Base-by-base conservation (phyloP, 345 rosid genomes). In the Chamaenerion angustifolium region DNA sequence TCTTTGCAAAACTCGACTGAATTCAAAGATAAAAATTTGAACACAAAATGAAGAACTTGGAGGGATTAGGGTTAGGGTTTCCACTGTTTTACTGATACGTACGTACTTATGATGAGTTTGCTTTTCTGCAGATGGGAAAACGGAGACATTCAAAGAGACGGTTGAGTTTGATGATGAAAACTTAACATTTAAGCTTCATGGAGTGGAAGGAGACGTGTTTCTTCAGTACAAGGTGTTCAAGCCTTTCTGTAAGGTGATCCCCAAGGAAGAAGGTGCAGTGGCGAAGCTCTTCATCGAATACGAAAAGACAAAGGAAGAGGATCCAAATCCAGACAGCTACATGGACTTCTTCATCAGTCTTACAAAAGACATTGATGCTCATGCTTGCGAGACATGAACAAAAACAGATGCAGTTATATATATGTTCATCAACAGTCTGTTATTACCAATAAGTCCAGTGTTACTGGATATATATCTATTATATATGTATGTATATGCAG, bases 141-240 rank as follows among this genome's bases (percentile, higher is more conserved):
- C 25, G 1, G 71, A 52, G 40, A 43, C 25, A 3, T 54, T 63
- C 9, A 73, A 73, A 12, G 69, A 66, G 54, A 66, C 11, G 35
- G 40, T 66, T 8, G 62, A 45, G 40, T 10, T 56, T 0, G 69
- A 69, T 10, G 74, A 63, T 1, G 60, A 37, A 1, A 63, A 54
- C 31, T 48, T 35, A 57, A 15, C 43, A 10, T 52, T 73, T 18
- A 57, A 47, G 18, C 46, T 66, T 0, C 43, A 16, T 2, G 72
- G 67, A 0, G 16, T 63, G 41, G 75, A 66, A 44, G 78, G 78
- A 8, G 57, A 73, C 40, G 42, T 63, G 2, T 53, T 73, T 52
- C 47, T 66, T 47, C 0, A n/a, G 0, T 69, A 57, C 52, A 73
- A 66, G 48, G 57, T 44, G 16, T 73, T 49, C 54, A 59, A 42